Evolutionary conservation across 257 asterid genomes (phyloP).

Genomic region (Solanum habrochaites): DNA sequence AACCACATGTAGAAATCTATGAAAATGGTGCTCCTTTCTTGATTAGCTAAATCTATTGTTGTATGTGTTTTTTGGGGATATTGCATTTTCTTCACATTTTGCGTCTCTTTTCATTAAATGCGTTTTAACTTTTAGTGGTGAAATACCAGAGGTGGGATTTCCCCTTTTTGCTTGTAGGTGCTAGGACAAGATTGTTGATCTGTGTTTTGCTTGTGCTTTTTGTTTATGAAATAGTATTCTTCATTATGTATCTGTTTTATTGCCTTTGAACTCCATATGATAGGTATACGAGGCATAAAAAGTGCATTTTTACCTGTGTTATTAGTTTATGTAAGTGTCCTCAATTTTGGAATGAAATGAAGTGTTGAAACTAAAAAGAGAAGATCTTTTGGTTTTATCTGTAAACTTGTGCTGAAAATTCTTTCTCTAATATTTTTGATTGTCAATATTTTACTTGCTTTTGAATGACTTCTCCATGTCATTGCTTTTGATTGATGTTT

Average conservation of each 20-base stretch:
- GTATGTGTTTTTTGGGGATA: not conserved
- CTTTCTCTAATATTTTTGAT: not conserved
- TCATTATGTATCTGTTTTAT: not conserved
- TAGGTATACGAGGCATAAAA: not conserved
- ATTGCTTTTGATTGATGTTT: not conserved
- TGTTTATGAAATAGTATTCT: not conserved
- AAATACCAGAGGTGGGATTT: slow-evolving; percentile 8
- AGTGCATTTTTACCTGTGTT: not conserved
- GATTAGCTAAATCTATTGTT: not conserved
- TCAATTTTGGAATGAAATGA: not conserved
- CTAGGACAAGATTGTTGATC: slow-evolving; percentile 11
- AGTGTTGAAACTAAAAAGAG: not conserved
- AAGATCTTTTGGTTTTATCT: not conserved
- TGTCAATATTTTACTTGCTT: not conserved
- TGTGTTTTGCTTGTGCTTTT: not conserved
- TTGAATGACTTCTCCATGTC: not conserved
- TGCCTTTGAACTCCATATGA: not conserved
- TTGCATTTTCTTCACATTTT: not conserved
- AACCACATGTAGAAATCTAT: not conserved
- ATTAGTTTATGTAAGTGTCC: not conserved
- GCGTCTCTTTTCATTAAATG: slow-evolving; percentile 5
- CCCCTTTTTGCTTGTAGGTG: not conserved
- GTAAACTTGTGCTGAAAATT: not conserved
- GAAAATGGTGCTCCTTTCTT: not conserved
- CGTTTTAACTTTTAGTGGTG: slow-evolving; percentile 9